Base-by-base conservation (phyloP, 2,329 filamentous ascomycete genomes). In the Fusarium beomiforme region DNA sequence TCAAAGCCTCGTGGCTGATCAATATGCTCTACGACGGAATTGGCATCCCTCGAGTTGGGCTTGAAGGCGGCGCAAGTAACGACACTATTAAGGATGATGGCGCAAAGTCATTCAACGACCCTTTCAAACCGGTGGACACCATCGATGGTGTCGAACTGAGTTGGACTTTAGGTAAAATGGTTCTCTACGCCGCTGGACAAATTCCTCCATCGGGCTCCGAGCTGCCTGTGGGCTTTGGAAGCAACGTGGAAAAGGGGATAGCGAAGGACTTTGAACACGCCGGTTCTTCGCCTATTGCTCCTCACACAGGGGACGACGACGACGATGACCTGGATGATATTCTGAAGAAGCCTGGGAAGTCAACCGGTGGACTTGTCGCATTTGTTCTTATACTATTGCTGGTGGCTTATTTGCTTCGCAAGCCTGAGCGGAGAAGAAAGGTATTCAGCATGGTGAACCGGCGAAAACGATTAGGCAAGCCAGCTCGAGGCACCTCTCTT, bases 1-100 rank as follows among this genome's bases (percentile, higher is more conserved):
- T 99, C 86, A 99, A 99, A 80, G 95, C 96, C 0, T 96, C 94
- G 8, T 99, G 97, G 96, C 85, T 99, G 46, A 97, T 99, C 78
- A 99, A 97, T 75, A 91, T 99, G 77, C 86, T 99, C 7, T 95
- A 99, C 77, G 93, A 98, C 69, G 96, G 96, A 4, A 98, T 99
- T 71, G 97, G 96, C 1, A 90, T 99, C 55, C 97, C 97, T 8
- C 89, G 95, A 54, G 86, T 96, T 9, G 94, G 93, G 1, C 82
- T 97, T 17, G 95, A 97, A 74, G 84, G 89, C 23, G 85, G 86
- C 0, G 84, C 85, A 1, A 83, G 83, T 17, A 85, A 89, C 64
- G 97, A 97, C 77, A 87, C 89, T 13, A 94, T 93, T 2, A 91
- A 93, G 70, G 90, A 89, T 8, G 87, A 92, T 43, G 87, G 89